A percentile compares a stretch with the other conserved stretches of the same genome.
phyloP scores from a whole-genome alignment of 2,329 filamentous ascomycete genomes.

The Colletotrichum kahawae region DNA sequence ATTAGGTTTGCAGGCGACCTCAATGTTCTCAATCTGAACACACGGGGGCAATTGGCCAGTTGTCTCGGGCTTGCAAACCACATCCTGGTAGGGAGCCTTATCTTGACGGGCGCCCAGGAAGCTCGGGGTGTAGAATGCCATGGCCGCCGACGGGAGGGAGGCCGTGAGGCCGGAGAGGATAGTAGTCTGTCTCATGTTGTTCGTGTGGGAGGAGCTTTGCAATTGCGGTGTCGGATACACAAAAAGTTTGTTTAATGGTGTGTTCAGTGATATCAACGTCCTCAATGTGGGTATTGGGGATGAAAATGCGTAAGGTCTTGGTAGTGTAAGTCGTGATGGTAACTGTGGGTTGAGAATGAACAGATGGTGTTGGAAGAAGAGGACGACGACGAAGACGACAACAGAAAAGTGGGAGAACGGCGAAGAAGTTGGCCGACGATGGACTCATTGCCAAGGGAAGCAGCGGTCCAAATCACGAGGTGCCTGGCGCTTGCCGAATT shows the following conservation, averaged over 20 bases:
- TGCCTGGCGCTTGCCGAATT: background rate
- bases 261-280: background rate
- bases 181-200: conserved; percentile 10
- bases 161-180: conserved; percentile 15
- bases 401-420: background rate
- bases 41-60: conserved; percentile 29
- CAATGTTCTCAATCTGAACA: conserved; percentile 32
- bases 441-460: conserved; percentile 3
- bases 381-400: background rate
- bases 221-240: background rate
- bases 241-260: background rate
- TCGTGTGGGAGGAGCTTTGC: background rate
- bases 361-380: background rate
- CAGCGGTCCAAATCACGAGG: background rate
- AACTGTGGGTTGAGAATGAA: background rate
- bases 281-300: background rate
- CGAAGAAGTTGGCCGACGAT: background rate
- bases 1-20: conserved; percentile 33
- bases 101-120: conserved; percentile 22
- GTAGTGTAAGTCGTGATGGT: background rate
- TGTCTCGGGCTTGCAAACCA: conserved; percentile 20
- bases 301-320: background rate
- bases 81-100: conserved; percentile 10
- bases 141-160: background rate
- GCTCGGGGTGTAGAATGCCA: background rate